Percentiles rank a stretch among this genome's conserved stretches.
Conservation (phyloP, 176 grass and related monocot species). For the Tuctoria greenei region DNA sequence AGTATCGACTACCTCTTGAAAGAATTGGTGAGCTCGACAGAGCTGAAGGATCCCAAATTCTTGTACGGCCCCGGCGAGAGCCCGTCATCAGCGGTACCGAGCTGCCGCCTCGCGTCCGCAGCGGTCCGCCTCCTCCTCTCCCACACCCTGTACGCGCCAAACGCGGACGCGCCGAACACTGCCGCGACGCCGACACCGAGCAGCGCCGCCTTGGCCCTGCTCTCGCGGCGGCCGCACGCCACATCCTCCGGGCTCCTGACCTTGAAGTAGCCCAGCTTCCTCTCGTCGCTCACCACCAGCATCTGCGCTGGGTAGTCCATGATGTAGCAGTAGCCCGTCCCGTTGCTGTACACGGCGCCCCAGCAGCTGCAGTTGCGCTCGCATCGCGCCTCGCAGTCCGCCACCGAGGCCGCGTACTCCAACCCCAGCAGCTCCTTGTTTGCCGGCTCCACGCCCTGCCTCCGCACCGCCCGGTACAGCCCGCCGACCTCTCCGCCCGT, state of each 20-base stretch:
- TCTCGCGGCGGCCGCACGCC: neutral
- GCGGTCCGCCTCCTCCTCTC: constrained; percentile 11
- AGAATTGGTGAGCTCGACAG: constrained; percentile 79
- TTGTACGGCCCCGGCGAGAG: constrained; percentile 83
- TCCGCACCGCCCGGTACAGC: constrained; percentile 22
- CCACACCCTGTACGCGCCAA: constrained; percentile 64
- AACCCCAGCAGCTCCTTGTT: constrained; percentile 57
- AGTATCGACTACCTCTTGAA: constrained; percentile 32
- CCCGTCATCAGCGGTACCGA: constrained; percentile 43
- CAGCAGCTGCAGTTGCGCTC: constrained; percentile 82
- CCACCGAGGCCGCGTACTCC: constrained; percentile 30
- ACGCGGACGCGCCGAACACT: constrained; percentile 31
- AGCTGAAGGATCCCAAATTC: constrained; percentile 70
- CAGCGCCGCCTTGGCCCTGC: constrained; percentile 39
- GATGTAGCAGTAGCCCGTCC: constrained; percentile 60
- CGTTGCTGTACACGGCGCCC: constrained; percentile 75
- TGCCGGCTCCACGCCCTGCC: constrained; percentile 59
- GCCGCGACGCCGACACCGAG: constrained; percentile 40
- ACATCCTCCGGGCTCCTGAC: constrained; percentile 18
- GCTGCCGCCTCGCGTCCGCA: constrained; percentile 1
- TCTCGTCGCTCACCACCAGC: constrained; percentile 56
- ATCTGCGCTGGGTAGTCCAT: constrained; percentile 75
- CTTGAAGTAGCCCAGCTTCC: constrained; percentile 77
- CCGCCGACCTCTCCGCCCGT: constrained; percentile 20
- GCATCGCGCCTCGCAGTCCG: constrained; percentile 66